Evolutionary conservation across 345 rosid species (phyloP), one percentile per base, ranked within the genome.

Genomic region (Rhodamnia rubescens): DNA sequence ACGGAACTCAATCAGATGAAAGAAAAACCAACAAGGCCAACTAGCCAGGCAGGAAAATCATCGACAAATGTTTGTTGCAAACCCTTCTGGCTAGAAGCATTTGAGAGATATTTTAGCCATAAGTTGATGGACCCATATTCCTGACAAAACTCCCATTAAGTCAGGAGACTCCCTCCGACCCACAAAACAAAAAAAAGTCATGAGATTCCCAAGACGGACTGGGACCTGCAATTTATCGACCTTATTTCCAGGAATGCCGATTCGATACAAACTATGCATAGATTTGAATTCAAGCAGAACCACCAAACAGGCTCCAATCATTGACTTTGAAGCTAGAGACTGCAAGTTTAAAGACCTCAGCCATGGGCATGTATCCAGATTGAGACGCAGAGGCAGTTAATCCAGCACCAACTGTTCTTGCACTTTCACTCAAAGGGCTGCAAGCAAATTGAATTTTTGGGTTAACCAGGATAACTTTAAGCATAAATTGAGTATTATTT

Each of bases 401-500:
- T 83, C 98, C 99, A 82, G 98, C 89, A 85, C 95, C 95, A 83
- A 94, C 96, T n/a, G 93, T 52, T 15, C 59, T 88, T 5, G 96
- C 98, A 74, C 93, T 94, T 90, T 94, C 95, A 36, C 99, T 96
- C 91, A 92, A 83, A 64, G 98, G 96, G 83, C 99, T 95, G 90
- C 90, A 86, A 58, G 84, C 55, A 53, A 27, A 15, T 69, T 52
- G 51, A 86, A 21, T 20, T 55, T 55, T 82, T 80, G 85, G 81
- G 53, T 50, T 52, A 85, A 85, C 20, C 29, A n/a, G 40, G 10
- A 44, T 5, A 42, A 78, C 26, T 13, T 69, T 44, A 26, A 81
- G 3, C 36, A n/a, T 47, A 10, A 58, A 69, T 27, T 42, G 7
- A 57, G 74, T 10, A 58, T 51, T 57, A 64, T 13, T 15, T 14